Evolutionary conservation across 1,139 yeast species (phyloP).

Genomic region (Taphrina sp.): DNA sequence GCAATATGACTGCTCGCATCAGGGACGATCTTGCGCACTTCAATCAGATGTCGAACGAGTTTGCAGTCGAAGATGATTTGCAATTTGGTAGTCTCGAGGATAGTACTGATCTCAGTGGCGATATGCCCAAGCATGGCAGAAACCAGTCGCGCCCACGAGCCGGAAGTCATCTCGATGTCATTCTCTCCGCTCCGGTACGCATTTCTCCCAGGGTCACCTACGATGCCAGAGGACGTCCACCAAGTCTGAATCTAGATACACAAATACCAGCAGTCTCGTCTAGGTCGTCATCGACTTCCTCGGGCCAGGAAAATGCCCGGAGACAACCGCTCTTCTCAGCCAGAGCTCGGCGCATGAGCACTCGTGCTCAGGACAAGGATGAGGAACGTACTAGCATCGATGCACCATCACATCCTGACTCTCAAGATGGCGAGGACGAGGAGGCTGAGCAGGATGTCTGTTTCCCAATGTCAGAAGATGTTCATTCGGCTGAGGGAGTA

Average conservation of each 20-base stretch:
- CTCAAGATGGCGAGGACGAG: constrained; percentile 27
- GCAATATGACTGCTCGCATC: constrained; percentile 41
- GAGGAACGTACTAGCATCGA: constrained; percentile 20
- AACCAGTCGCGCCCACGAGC: constrained; percentile 21
- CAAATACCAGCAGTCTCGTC: neutral
- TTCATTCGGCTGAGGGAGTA: constrained; percentile 42
- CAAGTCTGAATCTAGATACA: constrained; percentile 14
- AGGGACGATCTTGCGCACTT: constrained; percentile 36
- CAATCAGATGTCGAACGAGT: constrained; percentile 8
- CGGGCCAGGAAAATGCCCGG: neutral
- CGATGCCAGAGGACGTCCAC: constrained; percentile 21
- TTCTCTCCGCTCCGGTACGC: constrained; percentile 19
- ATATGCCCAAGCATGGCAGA: neutral
- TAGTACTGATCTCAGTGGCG: constrained; percentile 16
- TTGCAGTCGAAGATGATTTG: constrained; percentile 26
- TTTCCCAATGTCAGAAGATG: constrained; percentile 83
- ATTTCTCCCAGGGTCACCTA: constrained; percentile 21
- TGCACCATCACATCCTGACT: constrained; percentile 29
- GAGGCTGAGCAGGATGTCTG: constrained; percentile 97
- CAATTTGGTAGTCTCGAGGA: constrained; percentile 27
- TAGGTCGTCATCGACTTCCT: constrained; percentile 4
- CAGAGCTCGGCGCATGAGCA: constrained; percentile 18
- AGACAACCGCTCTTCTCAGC: constrained; percentile 19
- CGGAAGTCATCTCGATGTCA: constrained; percentile 24
- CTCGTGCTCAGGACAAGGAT: constrained; percentile 5